phyloP scores from a whole-genome alignment of 371 early-diverging fungal genomes.

The Entomophthora muscae region DNA sequence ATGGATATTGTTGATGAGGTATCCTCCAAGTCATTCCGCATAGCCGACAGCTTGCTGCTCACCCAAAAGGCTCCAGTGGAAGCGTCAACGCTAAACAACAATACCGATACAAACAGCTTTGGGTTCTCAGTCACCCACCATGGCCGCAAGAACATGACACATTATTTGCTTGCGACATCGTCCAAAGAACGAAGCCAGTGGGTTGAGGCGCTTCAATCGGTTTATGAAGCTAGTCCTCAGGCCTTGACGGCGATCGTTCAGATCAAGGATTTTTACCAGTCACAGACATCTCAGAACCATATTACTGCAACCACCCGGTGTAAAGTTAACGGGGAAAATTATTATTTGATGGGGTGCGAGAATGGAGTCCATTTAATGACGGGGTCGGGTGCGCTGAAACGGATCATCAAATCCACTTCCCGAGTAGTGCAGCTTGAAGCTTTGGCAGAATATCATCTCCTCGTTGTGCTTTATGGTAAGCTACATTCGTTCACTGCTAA shows the following conservation, averaged over 20 bases:
- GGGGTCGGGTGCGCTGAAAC: background rate
- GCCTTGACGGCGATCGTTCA: background rate
- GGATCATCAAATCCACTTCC: conserved; percentile 43
- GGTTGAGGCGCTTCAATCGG: conserved; percentile 48
- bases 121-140: conserved; percentile 59
- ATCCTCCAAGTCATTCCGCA: background rate
- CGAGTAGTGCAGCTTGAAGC: conserved; percentile 75
- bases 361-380: background rate
- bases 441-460: conserved; percentile 41
- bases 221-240: background rate
- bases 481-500: background rate
- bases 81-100: conserved; percentile 12
- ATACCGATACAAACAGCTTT: conserved; percentile 20
- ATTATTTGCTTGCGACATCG: conserved; percentile 51
- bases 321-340: background rate
- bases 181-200: conserved; percentile 60
- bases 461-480: conserved; percentile 55
- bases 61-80: conserved; percentile 1
- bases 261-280: background rate
- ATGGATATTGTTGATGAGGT: conserved; percentile 36
- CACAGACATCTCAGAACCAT: background rate
- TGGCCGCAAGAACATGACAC: conserved; percentile 38
- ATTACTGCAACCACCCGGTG: background rate
- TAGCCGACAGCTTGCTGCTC: background rate
- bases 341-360: background rate